phyloP scores from a whole-genome alignment of 257 asterid genomes.

The Plantago major region DNA sequence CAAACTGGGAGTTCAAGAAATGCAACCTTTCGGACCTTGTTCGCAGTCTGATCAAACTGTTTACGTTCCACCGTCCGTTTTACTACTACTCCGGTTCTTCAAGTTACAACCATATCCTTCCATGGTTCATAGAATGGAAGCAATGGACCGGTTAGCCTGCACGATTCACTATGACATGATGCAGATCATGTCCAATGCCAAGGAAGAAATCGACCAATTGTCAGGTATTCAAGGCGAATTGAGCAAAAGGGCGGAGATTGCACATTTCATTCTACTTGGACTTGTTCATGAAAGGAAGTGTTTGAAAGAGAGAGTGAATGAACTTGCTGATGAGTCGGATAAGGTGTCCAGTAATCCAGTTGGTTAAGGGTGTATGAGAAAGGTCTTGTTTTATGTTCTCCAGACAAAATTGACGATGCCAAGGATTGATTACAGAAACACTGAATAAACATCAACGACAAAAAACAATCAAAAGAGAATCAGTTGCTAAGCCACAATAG shows the following conservation, averaged over 20 bases:
- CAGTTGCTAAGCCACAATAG: no score
- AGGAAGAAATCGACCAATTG: conserved; percentile 31
- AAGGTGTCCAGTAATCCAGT: conserved; percentile 27
- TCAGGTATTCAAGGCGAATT: conserved; percentile 28
- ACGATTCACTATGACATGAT: conserved; percentile 28
- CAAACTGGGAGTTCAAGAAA: conserved; percentile 31
- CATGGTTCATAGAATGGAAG: conserved; percentile 42
- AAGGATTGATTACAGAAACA: no score
- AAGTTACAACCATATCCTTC: conserved; percentile 25
- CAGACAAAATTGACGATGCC: conserved; percentile 28
- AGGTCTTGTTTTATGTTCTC: conserved; percentile 3
- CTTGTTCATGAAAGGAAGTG: conserved; percentile 24
- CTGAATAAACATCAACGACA: no score
- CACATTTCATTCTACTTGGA: conserved; percentile 9
- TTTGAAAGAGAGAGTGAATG: conserved; percentile 26
- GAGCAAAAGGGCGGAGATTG: conserved; percentile 21
- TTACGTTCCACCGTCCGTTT: conserved; percentile 45
- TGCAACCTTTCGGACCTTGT: conserved; percentile 43
- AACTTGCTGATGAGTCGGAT: conserved; percentile 37
- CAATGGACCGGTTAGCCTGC: conserved; percentile 41
- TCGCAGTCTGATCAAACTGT: conserved; percentile 37
- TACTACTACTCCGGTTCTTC: conserved; percentile 15
- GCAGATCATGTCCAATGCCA: conserved; percentile 18
- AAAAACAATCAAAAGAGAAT: no score
- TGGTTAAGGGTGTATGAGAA: conserved; percentile 38